These are phyloP conservation scores for Glonium stellatum DNA, from an alignment of 495 filamentous ascomycete genomes.

Conservation along the genomic window DNA sequence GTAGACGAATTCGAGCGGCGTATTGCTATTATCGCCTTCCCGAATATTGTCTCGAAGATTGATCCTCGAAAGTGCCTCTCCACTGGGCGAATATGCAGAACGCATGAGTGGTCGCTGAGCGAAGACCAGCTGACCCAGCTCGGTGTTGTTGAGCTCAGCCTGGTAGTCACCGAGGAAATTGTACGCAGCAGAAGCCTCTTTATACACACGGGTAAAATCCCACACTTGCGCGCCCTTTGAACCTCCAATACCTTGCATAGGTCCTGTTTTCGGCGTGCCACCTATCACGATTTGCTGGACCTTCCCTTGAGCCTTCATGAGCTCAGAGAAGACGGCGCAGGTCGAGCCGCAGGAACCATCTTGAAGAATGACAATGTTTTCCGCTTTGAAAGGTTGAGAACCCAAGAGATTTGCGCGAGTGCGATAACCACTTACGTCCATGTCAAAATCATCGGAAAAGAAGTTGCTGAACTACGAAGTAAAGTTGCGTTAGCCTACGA, in stretches of 20 bases:
- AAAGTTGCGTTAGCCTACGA: too few relatives aligned
- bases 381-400: conserved; percentile 2
- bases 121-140: background rate
- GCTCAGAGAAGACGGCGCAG: conserved; percentile 9
- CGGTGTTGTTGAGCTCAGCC: background rate
- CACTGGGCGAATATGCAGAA: background rate
- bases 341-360: conserved; percentile 5
- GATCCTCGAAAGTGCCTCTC: background rate
- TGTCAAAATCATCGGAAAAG: background rate
- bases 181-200: background rate
- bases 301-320: conserved; percentile 6
- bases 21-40: background rate
- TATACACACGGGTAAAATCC: background rate
- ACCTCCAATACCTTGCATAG: conserved; percentile 6
- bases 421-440: conserved; percentile 1
- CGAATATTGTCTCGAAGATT: conserved; percentile 1
- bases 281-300: conserved; percentile 3
- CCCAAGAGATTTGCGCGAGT: background rate
- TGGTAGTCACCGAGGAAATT: background rate
- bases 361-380: conserved; percentile 9
- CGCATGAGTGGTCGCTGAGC: conserved; percentile 1
- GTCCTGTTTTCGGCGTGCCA: background rate
- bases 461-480: conserved; percentile 3
- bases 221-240: conserved; percentile 1
- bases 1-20: conserved; percentile 8